phyloP scores from a whole-genome alignment of 768 basidiomycete genomes.

The Trametes villosa region DNA sequence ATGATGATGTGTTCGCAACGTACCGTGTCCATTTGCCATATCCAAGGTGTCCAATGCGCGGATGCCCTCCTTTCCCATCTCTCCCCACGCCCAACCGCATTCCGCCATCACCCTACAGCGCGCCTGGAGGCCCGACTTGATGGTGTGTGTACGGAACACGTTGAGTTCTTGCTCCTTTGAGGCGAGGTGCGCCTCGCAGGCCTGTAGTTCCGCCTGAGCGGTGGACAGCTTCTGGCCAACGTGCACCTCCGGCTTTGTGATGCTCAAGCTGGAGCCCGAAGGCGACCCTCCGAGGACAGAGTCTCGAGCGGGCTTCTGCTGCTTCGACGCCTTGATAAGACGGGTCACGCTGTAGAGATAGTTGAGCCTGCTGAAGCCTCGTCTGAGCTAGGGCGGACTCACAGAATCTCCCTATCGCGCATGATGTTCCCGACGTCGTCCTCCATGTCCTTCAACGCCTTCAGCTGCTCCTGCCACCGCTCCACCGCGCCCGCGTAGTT shows the following conservation, averaged over 20 bases:
- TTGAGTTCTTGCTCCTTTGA: constrained; percentile 70
- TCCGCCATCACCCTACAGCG: constrained; percentile 69
- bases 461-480: constrained; percentile 65
- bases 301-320: constrained; percentile 46
- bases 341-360: constrained; percentile 62
- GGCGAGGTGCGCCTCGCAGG: constrained; percentile 77
- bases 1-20: constrained; percentile 16
- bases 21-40: constrained; percentile 35
- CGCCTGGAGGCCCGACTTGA: constrained; percentile 63
- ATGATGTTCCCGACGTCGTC: constrained; percentile 73
- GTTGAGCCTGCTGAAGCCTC: neutral
- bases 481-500: constrained; percentile 65
- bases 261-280: constrained; percentile 51
- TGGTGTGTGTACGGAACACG: constrained; percentile 51
- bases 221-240: constrained; percentile 53
- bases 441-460: constrained; percentile 64
- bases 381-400: constrained; percentile 36
- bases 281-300: constrained; percentile 38
- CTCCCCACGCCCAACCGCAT: constrained; percentile 70
- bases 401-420: constrained; percentile 84
- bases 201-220: constrained; percentile 80
- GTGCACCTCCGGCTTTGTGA: constrained; percentile 34
- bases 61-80: constrained; percentile 68
- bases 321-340: constrained; percentile 77
- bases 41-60: constrained; percentile 42